phyloP scores from a whole-genome alignment of 108 stramenopile genomes.

The Pseudonitzschia multistriata region DNA sequence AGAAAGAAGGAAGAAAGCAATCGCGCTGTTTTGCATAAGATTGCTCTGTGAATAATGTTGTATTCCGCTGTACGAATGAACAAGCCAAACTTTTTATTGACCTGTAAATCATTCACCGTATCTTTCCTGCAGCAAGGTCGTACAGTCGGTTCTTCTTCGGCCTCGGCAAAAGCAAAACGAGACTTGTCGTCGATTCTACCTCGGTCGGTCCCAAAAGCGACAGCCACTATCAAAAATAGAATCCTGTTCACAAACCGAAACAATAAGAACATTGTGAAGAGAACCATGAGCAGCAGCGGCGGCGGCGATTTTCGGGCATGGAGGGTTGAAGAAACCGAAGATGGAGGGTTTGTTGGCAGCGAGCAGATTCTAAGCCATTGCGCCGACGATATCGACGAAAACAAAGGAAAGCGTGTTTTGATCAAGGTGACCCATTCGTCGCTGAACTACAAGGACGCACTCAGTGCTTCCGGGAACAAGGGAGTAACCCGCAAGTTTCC shows the following conservation, averaged over 20 bases:
- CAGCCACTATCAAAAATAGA: background rate
- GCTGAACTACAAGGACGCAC: conserved; percentile 50
- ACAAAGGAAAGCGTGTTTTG: too few relatives aligned
- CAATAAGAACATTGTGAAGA: too few relatives aligned
- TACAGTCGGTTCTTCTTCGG: too few relatives aligned
- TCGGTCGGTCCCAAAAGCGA: too few relatives aligned
- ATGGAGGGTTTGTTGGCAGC: background rate
- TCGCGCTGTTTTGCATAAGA: background rate
- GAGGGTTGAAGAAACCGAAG: conserved; percentile 9
- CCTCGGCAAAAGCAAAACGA: too few relatives aligned
- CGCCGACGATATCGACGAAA: background rate
- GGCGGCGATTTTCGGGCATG: background rate
- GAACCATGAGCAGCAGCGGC: background rate
- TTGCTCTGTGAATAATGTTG: background rate
- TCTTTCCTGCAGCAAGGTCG: too few relatives aligned
- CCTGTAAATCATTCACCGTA: too few relatives aligned
- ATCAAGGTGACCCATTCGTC: conserved; percentile 26
- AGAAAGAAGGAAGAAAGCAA: too few relatives aligned
- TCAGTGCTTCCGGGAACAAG: conserved; percentile 22
- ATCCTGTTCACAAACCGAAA: background rate
- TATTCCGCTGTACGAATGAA: background rate
- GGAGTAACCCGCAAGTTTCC: conserved; percentile 28
- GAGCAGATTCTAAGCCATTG: background rate
- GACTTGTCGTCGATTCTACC: too few relatives aligned
- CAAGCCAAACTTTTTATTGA: too few relatives aligned